phyloP scores from a whole-genome alignment of 345 rosid species.

The Gossypium bickii region DNA sequence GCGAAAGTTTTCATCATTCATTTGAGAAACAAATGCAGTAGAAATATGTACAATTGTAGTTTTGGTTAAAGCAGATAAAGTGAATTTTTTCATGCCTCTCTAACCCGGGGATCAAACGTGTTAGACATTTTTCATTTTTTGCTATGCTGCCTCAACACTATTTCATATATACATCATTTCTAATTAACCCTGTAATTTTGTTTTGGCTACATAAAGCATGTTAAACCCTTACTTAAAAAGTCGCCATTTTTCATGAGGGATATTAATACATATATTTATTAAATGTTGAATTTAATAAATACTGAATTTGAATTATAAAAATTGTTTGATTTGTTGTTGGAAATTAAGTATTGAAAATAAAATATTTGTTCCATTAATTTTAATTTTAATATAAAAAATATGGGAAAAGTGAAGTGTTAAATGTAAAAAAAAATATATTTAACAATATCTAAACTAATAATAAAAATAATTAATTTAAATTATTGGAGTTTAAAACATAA shows the following conservation, averaged over 20 bases:
- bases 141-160: not conserved
- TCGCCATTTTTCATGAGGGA: not conserved
- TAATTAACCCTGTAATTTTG: not conserved
- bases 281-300: too few species aligned
- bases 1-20: not conserved
- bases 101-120: not conserved
- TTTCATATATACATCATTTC: not conserved
- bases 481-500: too few species aligned
- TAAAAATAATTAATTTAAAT: too few species aligned
- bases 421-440: too few species aligned
- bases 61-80: not conserved
- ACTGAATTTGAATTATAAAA: too few species aligned
- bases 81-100: not conserved
- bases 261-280: not conserved
- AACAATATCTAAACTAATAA: too few species aligned
- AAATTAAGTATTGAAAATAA: too few species aligned
- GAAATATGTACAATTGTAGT: not conserved
- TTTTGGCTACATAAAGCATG: not conserved
- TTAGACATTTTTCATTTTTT: too few species aligned
- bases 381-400: too few species aligned
- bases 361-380: too few species aligned
- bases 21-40: not conserved
- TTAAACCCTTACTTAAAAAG: not conserved
- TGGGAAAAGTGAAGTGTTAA: too few species aligned
- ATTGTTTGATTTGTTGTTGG: too few species aligned